Base-by-base conservation (phyloP, 1,284 basidiomycete genomes). In the Cryptococcus amylolentus region DNA sequence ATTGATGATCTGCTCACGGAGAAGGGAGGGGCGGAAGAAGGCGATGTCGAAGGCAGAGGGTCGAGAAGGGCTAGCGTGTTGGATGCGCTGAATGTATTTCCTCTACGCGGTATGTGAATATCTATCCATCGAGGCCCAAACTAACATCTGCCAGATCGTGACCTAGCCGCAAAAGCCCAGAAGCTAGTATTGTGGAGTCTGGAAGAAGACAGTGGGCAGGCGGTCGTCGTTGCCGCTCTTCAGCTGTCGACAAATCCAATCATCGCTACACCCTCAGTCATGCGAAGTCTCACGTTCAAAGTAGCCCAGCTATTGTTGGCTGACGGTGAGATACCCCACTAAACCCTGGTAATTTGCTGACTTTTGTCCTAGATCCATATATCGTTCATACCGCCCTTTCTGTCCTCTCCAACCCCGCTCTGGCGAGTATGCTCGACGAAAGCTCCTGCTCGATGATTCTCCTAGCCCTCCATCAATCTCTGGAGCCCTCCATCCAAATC, bases 401-500 rank as follows among this genome's bases (percentile, higher is more conserved):
- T 16, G 68, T 64, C n/a, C 56, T 72, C 4, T 66, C 68, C n/a
- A 67, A 69, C 43, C 70, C 70, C 1, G 55, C 61, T 4, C 55
- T 72, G 13, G 70, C 70, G 0, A 59, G 55, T 4, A 66, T 56
- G 51, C 57, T 72, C 8, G 70, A 72, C 54, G 67, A 72, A 52
- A 28, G 61, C 42, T 64, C 62, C 44, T 72, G 70, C 55, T 57
- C 56, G 13, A 70, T 72, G 68, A 70, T 72, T 44, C 58, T 72
- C 1, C 61, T 72, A 1, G 70, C 70, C 14, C 54, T 70, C 7
- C 70, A 72, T 54, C 70, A 70, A 54, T 67, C 66, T 0, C 53
- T 69, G n/a, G 68, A 72, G 46, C 65, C 69, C 1, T 66, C 64
- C 4, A 69, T 71, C 42, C 70, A 70, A 55, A 68, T 71, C 53